Conservation (phyloP, 768 basidiomycete genomes). For the Kwoniella dejecticola region DNA sequence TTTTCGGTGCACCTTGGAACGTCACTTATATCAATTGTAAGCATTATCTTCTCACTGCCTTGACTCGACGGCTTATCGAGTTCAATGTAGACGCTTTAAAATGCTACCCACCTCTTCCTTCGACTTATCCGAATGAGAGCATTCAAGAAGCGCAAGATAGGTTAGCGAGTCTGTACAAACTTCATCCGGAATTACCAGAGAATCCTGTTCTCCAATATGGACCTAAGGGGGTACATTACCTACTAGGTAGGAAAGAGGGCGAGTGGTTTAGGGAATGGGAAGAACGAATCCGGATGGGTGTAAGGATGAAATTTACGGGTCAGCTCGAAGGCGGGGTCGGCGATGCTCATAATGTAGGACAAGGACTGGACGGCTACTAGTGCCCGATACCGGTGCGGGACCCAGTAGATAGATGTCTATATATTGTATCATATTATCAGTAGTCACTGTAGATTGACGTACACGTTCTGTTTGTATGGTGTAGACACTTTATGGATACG, state of each 20-base stretch:
- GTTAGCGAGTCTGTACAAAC: constrained; percentile 28
- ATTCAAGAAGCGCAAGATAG: constrained; percentile 29
- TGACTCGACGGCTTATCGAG: not conserved
- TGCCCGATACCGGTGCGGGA: not conserved
- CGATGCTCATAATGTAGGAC: constrained; percentile 1
- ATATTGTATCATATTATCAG: not conserved
- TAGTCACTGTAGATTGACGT: not conserved
- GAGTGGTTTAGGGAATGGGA: constrained; percentile 83
- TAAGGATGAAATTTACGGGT: constrained; percentile 53
- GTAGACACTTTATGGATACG: no score
- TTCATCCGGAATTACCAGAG: constrained; percentile 35
- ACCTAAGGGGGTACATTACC: constrained; percentile 53
- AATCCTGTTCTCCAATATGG: constrained; percentile 44
- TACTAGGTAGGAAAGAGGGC: constrained; percentile 68
- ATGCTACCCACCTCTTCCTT: constrained; percentile 39
- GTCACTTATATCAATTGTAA: constrained; percentile 25
- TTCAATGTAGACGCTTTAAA: constrained; percentile 33
- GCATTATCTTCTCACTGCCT: not conserved
- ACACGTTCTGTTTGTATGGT: no score
- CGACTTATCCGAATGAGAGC: constrained; percentile 33
- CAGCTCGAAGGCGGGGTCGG: constrained; percentile 31
- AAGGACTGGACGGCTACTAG: constrained; percentile 33
- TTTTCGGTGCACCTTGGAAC: constrained; percentile 17
- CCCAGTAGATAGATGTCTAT: no score
- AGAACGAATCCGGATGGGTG: constrained; percentile 65